Evolutionary conservation across 2,329 filamentous ascomycete genomes (phyloP), one percentile per base, ranked within the genome.

Genomic region (Thielaviopsis euricoi): DNA sequence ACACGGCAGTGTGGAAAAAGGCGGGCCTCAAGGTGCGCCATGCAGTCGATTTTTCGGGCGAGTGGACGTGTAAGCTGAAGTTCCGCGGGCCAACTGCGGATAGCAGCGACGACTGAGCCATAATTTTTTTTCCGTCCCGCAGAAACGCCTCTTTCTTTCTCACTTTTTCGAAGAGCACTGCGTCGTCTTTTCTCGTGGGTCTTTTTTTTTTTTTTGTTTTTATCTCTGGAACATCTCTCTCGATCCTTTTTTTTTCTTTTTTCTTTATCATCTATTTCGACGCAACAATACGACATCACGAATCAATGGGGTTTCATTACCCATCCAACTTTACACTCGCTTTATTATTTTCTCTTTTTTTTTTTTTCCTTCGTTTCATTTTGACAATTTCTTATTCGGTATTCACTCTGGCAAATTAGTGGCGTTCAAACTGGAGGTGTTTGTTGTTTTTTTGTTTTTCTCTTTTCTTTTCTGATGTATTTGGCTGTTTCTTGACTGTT

Each of bases 31-130:
- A 86, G 67, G 81, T 89, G 55, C 81, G 89, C 21, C 83, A 87
- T 63, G 89, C 89, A 0, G 85, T 96, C 58, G 89, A 90, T 65
- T 97, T 96, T 74, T 89, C 88, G 23, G 82, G 83, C 60, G 81
- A 83, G 63, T 97, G 91, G 91, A 83, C 93, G 62, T 76, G 94
- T 15, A 82, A 85, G 64, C 79, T 93, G 70, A 72, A 69, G 60
- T 80, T 78, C 61, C 71, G 72, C 21, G 71, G 72, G 43, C 62
- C 65, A 2, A 63, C 66, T 22, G 65, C 62, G 17, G 68, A 53
- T 15, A 54, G 53, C 26, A 57, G 51, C 15, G 54, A 56, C 1
- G 58, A 57, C 26, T 52, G n/a, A n/a, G n/a, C n/a, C n/a, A n/a
- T n/a, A n/a, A n/a, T n/a, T n/a, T n/a, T n/a, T n/a, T n/a, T n/a